Percentiles rank a stretch among this genome's conserved stretches.
phyloP scores from a whole-genome alignment of 78 protist genomes.

The Mastigamoeba balamuthi region DNA sequence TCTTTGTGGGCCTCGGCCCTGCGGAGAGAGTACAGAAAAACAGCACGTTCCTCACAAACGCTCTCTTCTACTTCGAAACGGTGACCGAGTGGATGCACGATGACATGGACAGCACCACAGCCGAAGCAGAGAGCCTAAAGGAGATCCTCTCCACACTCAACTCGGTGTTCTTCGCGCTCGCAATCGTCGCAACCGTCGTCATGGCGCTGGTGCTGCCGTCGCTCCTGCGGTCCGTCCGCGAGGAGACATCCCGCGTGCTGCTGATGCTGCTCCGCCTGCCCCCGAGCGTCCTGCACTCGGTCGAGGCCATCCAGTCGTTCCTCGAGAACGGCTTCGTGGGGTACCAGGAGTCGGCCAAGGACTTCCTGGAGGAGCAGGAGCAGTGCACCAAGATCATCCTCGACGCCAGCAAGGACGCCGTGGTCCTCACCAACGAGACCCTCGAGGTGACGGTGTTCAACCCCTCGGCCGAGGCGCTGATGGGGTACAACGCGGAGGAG shows the following conservation, averaged over 20 bases:
- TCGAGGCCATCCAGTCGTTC: background rate
- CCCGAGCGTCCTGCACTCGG: background rate
- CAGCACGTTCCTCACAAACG: no score
- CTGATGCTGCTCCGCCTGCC: background rate
- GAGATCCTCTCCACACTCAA: no score
- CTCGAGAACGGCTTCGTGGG: background rate
- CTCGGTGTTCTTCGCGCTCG: no score
- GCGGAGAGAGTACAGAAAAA: no score
- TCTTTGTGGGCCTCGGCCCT: no score
- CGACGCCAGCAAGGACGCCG: background rate
- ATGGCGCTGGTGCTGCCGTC: no score
- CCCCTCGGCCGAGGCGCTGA: background rate
- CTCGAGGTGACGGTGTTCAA: background rate
- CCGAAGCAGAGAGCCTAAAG: no score
- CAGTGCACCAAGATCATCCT: background rate
- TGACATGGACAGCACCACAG: no score
- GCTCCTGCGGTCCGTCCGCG: no score
- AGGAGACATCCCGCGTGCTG: background rate
- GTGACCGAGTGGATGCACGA: no score
- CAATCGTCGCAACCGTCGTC: no score
- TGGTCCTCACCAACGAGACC: background rate
- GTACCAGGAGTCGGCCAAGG: background rate
- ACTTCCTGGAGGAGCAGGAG: background rate
- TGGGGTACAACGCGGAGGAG: background rate
- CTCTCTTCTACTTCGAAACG: no score